A percentile compares a stretch with the other conserved stretches of the same genome.
Evolutionary conservation across 306 rosid species (phyloP).

Genomic region (Glycyrrhiza uralensis): DNA sequence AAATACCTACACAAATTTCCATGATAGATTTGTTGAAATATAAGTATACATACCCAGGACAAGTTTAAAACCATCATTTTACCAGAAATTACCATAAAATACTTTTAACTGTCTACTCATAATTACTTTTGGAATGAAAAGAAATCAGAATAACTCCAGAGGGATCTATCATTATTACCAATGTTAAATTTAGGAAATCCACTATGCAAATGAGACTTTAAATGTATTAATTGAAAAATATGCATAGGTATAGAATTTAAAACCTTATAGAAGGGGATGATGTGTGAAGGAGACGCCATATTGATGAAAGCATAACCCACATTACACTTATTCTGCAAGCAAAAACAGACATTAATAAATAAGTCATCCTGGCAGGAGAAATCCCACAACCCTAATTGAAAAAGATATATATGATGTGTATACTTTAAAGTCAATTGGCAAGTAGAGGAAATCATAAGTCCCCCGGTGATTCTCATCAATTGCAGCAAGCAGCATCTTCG

Average conservation of each 20-base stretch:
- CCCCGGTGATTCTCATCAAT: constrained; percentile 86
- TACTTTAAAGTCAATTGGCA: constrained; percentile 96
- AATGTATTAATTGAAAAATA: background rate
- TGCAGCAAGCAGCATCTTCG: constrained; percentile 88
- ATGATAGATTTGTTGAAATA: constrained; percentile 5
- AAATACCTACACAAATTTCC: constrained; percentile 58
- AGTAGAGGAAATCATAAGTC: constrained; percentile 81
- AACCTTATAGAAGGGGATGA: constrained; percentile 78
- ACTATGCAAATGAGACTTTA: background rate
- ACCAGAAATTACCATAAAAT: background rate
- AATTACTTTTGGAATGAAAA: too few species aligned
- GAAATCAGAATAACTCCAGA: background rate
- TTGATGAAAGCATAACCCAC: constrained; percentile 98
- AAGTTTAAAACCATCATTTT: constrained; percentile 2
- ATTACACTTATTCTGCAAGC: constrained; percentile 87
- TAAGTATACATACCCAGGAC: background rate
- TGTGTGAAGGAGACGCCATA: constrained; percentile 89
- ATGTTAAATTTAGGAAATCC: background rate
- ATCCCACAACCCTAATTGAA: background rate
- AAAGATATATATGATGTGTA: constrained; percentile 2
- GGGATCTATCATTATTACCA: background rate
- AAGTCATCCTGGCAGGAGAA: background rate
- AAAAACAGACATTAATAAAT: constrained; percentile 23
- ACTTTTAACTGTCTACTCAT: background rate
- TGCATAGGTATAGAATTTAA: background rate